Evolutionary conservation across 495 filamentous ascomycete species (phyloP), one percentile per base, ranked within the genome.

Genomic region (Podospora pseudopauciseta): DNA sequence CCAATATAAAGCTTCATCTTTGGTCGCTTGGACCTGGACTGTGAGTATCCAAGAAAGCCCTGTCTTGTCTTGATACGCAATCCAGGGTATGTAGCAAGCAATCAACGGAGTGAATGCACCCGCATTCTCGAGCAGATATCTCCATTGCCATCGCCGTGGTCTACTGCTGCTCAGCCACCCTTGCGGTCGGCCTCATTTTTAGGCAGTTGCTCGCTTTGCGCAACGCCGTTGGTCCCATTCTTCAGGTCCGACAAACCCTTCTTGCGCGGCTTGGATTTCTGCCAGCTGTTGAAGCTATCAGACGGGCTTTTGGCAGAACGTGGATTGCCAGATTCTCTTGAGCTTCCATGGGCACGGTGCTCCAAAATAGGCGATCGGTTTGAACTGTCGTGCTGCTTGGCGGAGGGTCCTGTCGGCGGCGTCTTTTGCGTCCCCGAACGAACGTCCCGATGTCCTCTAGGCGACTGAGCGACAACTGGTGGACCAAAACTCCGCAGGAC

Each of bases 181-280:
- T 85, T 86, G 59, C 85, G 82, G 49, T 87, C 85, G 18, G 79
- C 76, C 13, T 84, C 81, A 28, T 83, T 80, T 68, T 79, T 84
- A 5, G 84, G 84, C 27, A 76, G 71, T 73, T 81, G 79, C 73
- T 87, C 84, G 67, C 79, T 77, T 23, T 80, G 79, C 5, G 77
- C 53, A 44, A 70, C 73, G 7, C 72, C 75, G 23, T 80, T 81
- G 64, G 67, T 69, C 55, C 71, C 69, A 64, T 69, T 68, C 68
- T 79, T 84, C 70, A 68, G 34, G 4, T 76, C 82, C 64, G 66
- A 68, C 26, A 34, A 71, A 13, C 72, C 81, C 73, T 85, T 86
- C 74, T 85, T 86, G 65, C 81, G 82, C 23, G 74, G 64, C 57
- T 81, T 82, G 1, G 78, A 75, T 70, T 81, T 84, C 64, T 85